phyloP scores from a whole-genome alignment of 2,329 filamentous ascomycete genomes.

The Ophiocordyceps robertsii region DNA sequence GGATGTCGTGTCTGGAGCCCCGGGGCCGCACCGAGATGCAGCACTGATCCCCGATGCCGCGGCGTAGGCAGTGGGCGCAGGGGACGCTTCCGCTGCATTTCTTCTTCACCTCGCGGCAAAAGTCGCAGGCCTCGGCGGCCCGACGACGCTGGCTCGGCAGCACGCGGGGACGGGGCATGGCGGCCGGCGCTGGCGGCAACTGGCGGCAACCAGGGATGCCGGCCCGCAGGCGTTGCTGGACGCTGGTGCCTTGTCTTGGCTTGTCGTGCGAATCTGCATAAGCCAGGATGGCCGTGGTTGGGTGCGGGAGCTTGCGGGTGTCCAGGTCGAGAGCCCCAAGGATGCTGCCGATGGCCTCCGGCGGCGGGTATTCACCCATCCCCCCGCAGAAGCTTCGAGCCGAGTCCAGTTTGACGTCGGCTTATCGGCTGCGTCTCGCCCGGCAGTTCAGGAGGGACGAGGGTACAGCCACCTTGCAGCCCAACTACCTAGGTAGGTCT shows the following conservation, averaged over 20 bases:
- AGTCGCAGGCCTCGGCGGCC: constrained; percentile 32
- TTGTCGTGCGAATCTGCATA: background rate
- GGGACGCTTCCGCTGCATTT: constrained; percentile 34
- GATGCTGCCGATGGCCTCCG: too few relatives aligned
- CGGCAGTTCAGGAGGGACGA: too few relatives aligned
- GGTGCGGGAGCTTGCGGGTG: too few relatives aligned
- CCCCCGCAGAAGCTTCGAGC: too few relatives aligned
- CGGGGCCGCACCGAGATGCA: constrained; percentile 18
- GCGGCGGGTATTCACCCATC: too few relatives aligned
- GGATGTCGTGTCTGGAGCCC: constrained; percentile 5
- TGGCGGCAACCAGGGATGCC: background rate
- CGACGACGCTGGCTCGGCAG: constrained; percentile 32
- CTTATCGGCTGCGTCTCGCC: too few relatives aligned
- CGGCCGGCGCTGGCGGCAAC: background rate
- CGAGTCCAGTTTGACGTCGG: too few relatives aligned
- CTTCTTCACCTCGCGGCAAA: constrained; percentile 36
- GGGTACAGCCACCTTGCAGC: too few relatives aligned
- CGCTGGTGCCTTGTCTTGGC: background rate
- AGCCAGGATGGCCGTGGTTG: background rate
- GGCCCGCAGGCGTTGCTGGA: background rate
- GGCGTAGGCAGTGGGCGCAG: constrained; percentile 31
- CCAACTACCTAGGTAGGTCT: too few relatives aligned
- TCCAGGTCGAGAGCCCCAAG: too few relatives aligned
- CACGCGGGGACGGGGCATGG: constrained; percentile 39
- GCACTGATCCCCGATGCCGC: constrained; percentile 25